phyloP scores from a whole-genome alignment of 306 rosid genomes.

The Vachellia collinsii region DNA sequence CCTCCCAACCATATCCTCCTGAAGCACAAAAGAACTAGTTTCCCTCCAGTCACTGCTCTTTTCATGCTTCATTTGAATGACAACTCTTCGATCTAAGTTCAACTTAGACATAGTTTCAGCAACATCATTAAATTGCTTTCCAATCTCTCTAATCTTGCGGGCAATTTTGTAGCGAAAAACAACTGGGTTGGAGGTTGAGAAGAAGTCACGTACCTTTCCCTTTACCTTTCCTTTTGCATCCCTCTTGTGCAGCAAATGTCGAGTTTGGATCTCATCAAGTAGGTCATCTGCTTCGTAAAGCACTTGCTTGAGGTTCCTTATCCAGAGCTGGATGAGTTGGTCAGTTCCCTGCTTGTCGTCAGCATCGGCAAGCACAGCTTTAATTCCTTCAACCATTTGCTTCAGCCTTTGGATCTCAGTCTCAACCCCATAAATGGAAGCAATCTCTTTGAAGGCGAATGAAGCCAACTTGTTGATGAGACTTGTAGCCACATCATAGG shows the following conservation, averaged over 20 bases:
- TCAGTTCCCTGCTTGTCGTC: neutral
- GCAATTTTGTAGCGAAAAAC: neutral
- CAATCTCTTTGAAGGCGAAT: neutral
- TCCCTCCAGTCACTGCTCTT: neutral
- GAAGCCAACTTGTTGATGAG: neutral
- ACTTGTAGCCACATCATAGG: neutral
- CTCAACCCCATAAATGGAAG: neutral
- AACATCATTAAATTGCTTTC: neutral
- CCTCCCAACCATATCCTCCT: neutral
- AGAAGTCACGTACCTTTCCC: neutral
- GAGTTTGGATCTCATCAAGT: neutral
- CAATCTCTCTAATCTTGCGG: neutral
- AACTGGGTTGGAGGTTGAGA: neutral
- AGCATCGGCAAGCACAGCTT: conserved; percentile 15
- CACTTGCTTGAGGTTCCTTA: neutral
- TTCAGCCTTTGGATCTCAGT: neutral
- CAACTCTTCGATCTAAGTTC: neutral
- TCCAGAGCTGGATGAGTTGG: neutral
- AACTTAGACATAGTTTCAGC: neutral
- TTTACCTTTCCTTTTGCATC: neutral
- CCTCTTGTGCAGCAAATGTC: neutral
- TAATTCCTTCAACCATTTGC: neutral
- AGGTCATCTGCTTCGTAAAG: neutral
- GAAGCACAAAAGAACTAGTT: neutral
- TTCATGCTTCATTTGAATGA: neutral